Conservation (phyloP, 129 eudicot genomes). For the Lactuca saligna region DNA sequence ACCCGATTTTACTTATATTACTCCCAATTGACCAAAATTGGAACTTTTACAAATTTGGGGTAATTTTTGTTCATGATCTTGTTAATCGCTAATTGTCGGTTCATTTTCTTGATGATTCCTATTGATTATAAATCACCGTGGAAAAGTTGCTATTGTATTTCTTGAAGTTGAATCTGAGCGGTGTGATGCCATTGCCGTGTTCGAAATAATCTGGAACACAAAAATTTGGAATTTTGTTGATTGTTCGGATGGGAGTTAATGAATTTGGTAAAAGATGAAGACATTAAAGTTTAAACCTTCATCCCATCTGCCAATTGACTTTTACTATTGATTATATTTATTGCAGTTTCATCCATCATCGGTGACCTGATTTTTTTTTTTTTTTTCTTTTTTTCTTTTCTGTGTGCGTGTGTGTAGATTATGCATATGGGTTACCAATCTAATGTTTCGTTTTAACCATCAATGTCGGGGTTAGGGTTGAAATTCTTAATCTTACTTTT, state of each 20-base stretch:
- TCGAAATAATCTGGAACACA: neutral
- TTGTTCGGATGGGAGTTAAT: neutral
- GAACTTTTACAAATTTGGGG: neutral
- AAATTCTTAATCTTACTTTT: neutral
- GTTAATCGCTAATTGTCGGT: neutral
- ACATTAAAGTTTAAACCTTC: constrained; percentile 12
- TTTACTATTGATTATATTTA: neutral
- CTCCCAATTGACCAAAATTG: constrained; percentile 3
- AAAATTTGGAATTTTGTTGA: neutral
- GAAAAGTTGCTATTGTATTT: neutral
- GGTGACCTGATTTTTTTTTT: neutral
- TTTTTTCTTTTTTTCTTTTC: too few species aligned
- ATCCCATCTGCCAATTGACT: neutral
- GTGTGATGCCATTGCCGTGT: constrained; percentile 1
- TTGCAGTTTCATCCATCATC: neutral
- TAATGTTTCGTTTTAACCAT: neutral
- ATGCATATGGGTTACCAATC: neutral
- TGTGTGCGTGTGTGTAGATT: neutral
- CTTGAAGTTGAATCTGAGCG: neutral
- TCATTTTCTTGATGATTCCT: neutral
- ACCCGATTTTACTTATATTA: neutral
- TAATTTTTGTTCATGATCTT: constrained; percentile 4
- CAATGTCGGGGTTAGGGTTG: neutral
- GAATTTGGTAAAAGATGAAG: neutral
- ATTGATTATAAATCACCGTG: neutral